These are phyloP conservation scores for Camellia lanceoleosa DNA, from an alignment of 148 eudicot species.

Conservation along the genomic window DNA sequence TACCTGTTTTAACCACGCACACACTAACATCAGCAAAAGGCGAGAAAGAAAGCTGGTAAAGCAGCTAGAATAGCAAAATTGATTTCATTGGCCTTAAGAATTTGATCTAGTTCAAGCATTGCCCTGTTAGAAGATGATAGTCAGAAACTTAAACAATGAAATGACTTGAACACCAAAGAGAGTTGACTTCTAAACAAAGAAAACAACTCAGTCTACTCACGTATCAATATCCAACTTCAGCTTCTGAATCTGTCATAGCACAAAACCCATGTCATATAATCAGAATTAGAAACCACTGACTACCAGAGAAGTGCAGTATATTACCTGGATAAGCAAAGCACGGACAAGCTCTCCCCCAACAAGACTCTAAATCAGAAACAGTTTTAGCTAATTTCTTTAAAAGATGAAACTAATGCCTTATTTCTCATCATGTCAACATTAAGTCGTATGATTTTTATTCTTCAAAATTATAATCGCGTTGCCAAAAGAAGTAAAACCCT, in stretches of 20 bases:
- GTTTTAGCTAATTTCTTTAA: too few species aligned
- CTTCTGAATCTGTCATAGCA: constrained; percentile 23
- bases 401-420: too few species aligned
- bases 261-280: constrained; percentile 18
- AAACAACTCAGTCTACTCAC: constrained; percentile 36
- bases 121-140: constrained; percentile 50
- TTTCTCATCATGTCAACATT: too few species aligned
- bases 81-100: constrained; percentile 53
- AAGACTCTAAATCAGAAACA: too few species aligned
- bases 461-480: too few species aligned
- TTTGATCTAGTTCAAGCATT: constrained; percentile 95
- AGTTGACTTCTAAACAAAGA: constrained; percentile 6
- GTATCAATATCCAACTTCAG: too few species aligned
- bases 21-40: constrained; percentile 55
- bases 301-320: background rate
- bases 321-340: constrained; percentile 54
- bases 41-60: constrained; percentile 75
- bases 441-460: too few species aligned
- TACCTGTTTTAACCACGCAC: constrained; percentile 89
- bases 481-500: too few species aligned
- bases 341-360: too few species aligned
- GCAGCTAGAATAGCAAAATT: constrained; percentile 73
- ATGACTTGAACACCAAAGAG: constrained; percentile 9
- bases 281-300: background rate
- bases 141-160: background rate